These are phyloP conservation scores for Lotus japonicus DNA, from an alignment of 306 rosid species.

Conservation along the genomic window DNA sequence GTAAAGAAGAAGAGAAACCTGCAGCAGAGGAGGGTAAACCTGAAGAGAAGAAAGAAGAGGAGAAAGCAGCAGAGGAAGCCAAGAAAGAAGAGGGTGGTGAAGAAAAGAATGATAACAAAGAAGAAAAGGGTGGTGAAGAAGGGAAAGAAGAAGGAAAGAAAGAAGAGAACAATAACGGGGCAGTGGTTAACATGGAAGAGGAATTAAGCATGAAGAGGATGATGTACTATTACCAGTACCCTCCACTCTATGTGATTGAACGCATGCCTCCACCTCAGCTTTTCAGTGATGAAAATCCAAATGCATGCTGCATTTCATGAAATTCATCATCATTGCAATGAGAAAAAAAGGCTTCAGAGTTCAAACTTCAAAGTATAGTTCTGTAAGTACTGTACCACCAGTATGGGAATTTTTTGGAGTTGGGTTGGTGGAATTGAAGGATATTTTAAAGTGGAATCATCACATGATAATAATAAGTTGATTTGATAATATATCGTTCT, in stretches of 20 bases:
- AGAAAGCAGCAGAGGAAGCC: slow-evolving; percentile 32
- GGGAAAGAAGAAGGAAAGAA: slow-evolving; percentile 26
- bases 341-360: background rate
- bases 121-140: slow-evolving; percentile 33
- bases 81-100: slow-evolving; percentile 45
- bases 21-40: slow-evolving; percentile 32
- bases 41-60: slow-evolving; percentile 48
- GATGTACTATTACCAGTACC: slow-evolving; percentile 72
- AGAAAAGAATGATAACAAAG: slow-evolving; percentile 18
- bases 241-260: slow-evolving; percentile 65
- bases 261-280: slow-evolving; percentile 85
- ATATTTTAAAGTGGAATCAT: slow-evolving; percentile 14
- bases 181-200: slow-evolving; percentile 31
- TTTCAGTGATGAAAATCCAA: slow-evolving; percentile 93
- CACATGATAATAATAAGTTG: slow-evolving; percentile 6
- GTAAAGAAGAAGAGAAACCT: slow-evolving; percentile 39
- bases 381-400: slow-evolving; percentile 14
- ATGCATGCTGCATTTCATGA: slow-evolving; percentile 80
- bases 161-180: slow-evolving; percentile 18
- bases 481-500: slow-evolving; percentile 27
- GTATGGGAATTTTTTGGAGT: slow-evolving; percentile 15
- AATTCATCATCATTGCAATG: background rate
- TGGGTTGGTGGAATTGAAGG: slow-evolving; percentile 22
- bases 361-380: background rate
- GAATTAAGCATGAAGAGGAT: slow-evolving; percentile 61